A percentile compares a stretch with the other conserved stretches of the same genome.
phyloP scores from a whole-genome alignment of 495 filamentous ascomycete genomes.

The Melanomma pulvis-pyrius region DNA sequence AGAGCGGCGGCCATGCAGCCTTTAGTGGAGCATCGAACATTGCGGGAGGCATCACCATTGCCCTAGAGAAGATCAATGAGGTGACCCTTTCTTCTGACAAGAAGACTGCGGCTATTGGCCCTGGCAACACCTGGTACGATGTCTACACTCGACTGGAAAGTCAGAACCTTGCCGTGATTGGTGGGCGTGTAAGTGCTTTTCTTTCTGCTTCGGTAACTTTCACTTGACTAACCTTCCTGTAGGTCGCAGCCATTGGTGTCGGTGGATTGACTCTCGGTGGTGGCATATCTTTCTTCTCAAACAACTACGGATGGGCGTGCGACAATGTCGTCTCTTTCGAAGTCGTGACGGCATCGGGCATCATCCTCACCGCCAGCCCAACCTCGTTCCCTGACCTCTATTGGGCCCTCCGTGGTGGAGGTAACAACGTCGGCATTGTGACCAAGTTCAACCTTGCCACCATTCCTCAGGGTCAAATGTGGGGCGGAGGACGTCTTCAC shows the following conservation, averaged over 20 bases:
- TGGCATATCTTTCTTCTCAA: slow-evolving; percentile 35
- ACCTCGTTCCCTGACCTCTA: slow-evolving; percentile 51
- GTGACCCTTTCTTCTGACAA: slow-evolving; percentile 45
- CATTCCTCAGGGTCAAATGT: slow-evolving; percentile 23
- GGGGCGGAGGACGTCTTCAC: slow-evolving; percentile 46
- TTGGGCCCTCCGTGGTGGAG: slow-evolving; percentile 54
- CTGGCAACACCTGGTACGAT: slow-evolving; percentile 56
- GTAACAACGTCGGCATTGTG: slow-evolving; percentile 55
- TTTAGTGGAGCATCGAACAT: slow-evolving; percentile 54
- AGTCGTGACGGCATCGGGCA: slow-evolving; percentile 58
- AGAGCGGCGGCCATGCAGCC: slow-evolving; percentile 57
- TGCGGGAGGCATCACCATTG: slow-evolving; percentile 60
- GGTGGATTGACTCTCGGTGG: slow-evolving; percentile 60
- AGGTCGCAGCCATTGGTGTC: slow-evolving; percentile 55
- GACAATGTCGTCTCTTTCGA: slow-evolving; percentile 61
- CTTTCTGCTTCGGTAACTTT: neutral
- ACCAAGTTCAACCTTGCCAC: slow-evolving; percentile 37
- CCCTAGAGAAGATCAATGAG: slow-evolving; percentile 54
- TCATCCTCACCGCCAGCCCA: slow-evolving; percentile 49
- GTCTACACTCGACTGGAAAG: slow-evolving; percentile 56
- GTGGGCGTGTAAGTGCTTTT: slow-evolving; percentile 53
- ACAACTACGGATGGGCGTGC: slow-evolving; percentile 32
- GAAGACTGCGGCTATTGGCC: slow-evolving; percentile 47
- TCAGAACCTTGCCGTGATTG: slow-evolving; percentile 53
- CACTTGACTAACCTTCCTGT: neutral